Base-by-base conservation (phyloP, 306 rosid species). In the Arachis stenosperma region DNA sequence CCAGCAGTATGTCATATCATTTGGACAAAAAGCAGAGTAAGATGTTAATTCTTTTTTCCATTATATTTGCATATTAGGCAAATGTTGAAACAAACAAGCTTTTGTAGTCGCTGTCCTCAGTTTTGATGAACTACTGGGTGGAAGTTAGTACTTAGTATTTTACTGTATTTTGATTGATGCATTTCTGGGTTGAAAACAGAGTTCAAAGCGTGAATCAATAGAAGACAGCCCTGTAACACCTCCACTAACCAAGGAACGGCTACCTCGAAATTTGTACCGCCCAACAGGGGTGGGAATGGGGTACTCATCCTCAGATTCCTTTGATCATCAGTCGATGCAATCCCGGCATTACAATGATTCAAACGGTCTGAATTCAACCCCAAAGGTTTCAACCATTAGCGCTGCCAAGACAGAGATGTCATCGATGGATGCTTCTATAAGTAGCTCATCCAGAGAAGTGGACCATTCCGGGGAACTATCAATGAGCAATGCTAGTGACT, bases 251-350 rank as follows among this genome's bases (percentile, higher is more conserved):
- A 78, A 62, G 70, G 90, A 86, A 81, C 57, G 73, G 6, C 65
- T 82, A 61, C 87, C 90, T 4, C 86, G 87, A 61, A 86, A 75
- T 62, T 54, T 86, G 69, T 66, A 73, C 84, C 87, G 86, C 12
- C 86, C 86, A 50, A 46, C 84, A 7, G 90, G 90, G 40, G 41
- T 71, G 78, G 90, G 71, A 72, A 68, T 75, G 84, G 90, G 90
- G 14, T 86, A 86, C 76, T 86, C 90, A 65, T 83, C 88, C 39
- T 86, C 90, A 7, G 90, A 86, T 75, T 86, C 90, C n/a, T 67
- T 75, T 39, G 90, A 83, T 52, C 79, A 75, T 10, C 88, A 75
- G 0, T 83, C 90, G 30, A 73, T 73, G 86, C 86, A 86, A 54
- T 78, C 84, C 14, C 79, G 74, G 55, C 86, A 86, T 74, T 65